phyloP scores from a whole-genome alignment of 306 rosid genomes.

The Vicia villosa region DNA sequence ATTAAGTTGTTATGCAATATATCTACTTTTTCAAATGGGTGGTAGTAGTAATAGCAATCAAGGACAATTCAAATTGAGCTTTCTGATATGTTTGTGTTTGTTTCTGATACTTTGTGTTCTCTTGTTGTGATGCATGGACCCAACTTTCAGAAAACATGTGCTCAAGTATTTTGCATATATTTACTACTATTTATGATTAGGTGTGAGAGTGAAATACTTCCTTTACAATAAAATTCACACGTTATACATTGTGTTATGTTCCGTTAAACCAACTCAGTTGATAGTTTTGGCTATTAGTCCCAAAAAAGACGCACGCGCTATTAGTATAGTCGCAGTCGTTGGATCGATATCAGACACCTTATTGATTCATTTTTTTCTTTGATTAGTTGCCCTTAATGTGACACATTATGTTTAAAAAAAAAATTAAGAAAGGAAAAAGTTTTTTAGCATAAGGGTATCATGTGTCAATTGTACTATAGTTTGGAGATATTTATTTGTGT shows the following conservation, averaged over 20 bases:
- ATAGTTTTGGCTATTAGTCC: too few relatives aligned
- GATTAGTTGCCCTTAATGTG: too few relatives aligned
- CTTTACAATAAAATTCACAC: too few relatives aligned
- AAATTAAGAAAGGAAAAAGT: background rate
- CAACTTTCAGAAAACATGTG: slow-evolving; percentile 39
- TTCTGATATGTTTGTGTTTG: slow-evolving; percentile 30
- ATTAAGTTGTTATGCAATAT: slow-evolving; percentile 40
- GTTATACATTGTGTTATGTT: background rate
- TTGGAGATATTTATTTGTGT: background rate
- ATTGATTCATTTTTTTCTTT: too few relatives aligned
- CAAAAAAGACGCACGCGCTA: too few relatives aligned
- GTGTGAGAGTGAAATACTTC: slow-evolving; percentile 20
- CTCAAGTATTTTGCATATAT: slow-evolving; percentile 35
- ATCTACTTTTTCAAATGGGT: slow-evolving; percentile 45
- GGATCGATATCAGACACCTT: too few relatives aligned
- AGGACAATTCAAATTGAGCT: slow-evolving; percentile 34
- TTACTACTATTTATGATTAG: slow-evolving; percentile 5
- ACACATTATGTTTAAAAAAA: too few relatives aligned
- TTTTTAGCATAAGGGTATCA: slow-evolving; percentile 17
- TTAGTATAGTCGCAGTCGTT: too few relatives aligned
- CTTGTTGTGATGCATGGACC: slow-evolving; percentile 38
- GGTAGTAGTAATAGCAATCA: slow-evolving; percentile 29
- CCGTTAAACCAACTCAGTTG: too few relatives aligned
- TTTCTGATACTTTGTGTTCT: slow-evolving; percentile 32
- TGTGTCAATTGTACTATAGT: slow-evolving; percentile 22